Percentiles rank a stretch among this genome's conserved stretches.
Conservation (phyloP, 345 rosid genomes). For the Dipteronia sinensis region DNA sequence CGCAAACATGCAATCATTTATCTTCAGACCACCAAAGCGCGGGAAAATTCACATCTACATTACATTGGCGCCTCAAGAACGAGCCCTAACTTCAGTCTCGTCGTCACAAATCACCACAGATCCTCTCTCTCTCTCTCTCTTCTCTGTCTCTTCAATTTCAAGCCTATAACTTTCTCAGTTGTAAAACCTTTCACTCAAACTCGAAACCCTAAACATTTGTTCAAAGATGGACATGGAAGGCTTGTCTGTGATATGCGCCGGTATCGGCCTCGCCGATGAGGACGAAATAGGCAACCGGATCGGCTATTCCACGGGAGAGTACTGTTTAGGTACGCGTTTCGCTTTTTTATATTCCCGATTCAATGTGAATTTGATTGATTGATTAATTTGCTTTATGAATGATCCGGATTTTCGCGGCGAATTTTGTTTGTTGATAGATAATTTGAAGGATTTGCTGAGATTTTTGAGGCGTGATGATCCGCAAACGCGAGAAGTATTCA, state of each 20-base stretch:
- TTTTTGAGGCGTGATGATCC: constrained; percentile 90
- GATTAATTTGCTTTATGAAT: no score
- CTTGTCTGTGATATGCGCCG: constrained; percentile 65
- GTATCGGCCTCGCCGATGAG: constrained; percentile 62
- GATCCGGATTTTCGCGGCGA: background rate
- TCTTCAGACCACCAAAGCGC: constrained; percentile 20
- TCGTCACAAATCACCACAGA: background rate
- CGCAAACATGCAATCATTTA: background rate
- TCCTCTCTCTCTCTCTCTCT: constrained; percentile 2
- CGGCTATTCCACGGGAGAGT: constrained; percentile 61
- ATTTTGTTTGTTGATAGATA: constrained; percentile 38
- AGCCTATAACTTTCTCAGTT: background rate
- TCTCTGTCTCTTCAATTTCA: background rate
- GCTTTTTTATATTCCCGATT: background rate
- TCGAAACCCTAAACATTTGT: background rate
- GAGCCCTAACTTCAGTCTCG: constrained; percentile 11
- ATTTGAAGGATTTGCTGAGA: constrained; percentile 77
- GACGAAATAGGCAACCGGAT: constrained; percentile 49
- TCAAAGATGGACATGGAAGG: constrained; percentile 59
- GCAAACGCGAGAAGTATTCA: constrained; percentile 74
- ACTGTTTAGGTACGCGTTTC: constrained; percentile 55
- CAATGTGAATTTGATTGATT: background rate
- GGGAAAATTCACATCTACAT: constrained; percentile 34
- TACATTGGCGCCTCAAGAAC: constrained; percentile 32
- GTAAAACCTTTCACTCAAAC: background rate